Evolutionary conservation across 768 basidiomycete genomes (phyloP), one percentile per base, ranked within the genome.

Genomic region (Thelephora ganbajun): DNA sequence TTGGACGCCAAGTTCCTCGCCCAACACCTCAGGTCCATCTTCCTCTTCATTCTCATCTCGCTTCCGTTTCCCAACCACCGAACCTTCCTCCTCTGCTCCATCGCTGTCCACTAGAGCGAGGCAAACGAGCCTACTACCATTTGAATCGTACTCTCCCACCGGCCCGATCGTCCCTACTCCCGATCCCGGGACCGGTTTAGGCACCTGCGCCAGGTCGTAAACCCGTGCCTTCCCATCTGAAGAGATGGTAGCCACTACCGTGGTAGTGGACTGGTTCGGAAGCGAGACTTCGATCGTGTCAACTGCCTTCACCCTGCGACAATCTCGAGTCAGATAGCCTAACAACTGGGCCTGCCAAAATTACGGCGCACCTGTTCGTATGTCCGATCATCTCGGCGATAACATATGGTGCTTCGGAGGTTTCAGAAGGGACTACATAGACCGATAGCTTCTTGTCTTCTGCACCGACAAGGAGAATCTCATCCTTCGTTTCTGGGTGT

Each of bases 371-470:
- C 94, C 94, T 77, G 63, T 94, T 96, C 12, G 69, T 64, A 58
- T 97, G 94, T 0, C 96, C 94, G 0, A 76, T 61, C 63, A 93
- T 67, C 48, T 77, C 66, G 5, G 84, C 87, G 22, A 86, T 66
- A n/a, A 89, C 62, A 6, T 57, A 68, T 1, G 85, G 83, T 2
- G 66, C 47, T 5, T 56, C 59, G 6, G 69, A 61, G 2, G 62
- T 60, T 48, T 78, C 71, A 12, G 65, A 57, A 3, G 70, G 68
- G 26, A 87, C 52, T 43, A 74, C 71, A 63, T 93, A 97, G 9
- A 92, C 66, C 1, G 90, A 76, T 2, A 89, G 68, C 56, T 86
- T 86, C 54, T 84, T 90, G 60, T 97, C 91, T 64, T 99, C 96
- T 5, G 84, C 91, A 2, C 78, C 86, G 6, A 80, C 87, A 45